Evolutionary conservation across 306 rosid genomes (phyloP).

Genomic region (Astragalus membranaceus): DNA sequence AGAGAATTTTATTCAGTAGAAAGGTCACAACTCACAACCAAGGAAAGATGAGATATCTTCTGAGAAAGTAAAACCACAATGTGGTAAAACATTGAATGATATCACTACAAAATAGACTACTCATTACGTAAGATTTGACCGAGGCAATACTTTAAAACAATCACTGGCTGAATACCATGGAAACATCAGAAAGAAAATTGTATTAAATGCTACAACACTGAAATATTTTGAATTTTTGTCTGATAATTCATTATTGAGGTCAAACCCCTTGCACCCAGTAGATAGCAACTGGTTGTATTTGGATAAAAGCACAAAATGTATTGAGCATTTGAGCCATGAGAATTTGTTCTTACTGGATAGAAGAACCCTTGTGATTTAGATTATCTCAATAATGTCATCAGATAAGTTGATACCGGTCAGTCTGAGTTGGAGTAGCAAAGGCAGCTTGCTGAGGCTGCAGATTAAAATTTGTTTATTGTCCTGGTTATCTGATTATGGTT

Average conservation of each 20-base stretch:
- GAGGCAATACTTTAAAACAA: background rate
- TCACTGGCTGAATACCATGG: background rate
- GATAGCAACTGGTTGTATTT: background rate
- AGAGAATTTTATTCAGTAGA: background rate
- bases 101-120: background rate
- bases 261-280: background rate
- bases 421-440: background rate
- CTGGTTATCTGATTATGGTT: slow-evolving; percentile 5
- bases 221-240: background rate
- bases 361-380: background rate
- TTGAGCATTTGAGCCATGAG: background rate
- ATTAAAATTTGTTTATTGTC: background rate
- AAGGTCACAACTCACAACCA: background rate
- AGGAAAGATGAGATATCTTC: background rate
- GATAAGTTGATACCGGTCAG: background rate
- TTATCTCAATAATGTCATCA: background rate
- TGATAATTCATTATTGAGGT: background rate
- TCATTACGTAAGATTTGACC: slow-evolving; percentile 1
- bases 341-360: background rate
- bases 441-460: background rate
- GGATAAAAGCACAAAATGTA: background rate
- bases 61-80: background rate
- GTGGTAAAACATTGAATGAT: background rate
- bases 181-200: background rate
- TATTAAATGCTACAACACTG: background rate